phyloP scores from a whole-genome alignment of 2,329 filamentous ascomycete species.

The Tricladium varicosporioides region DNA sequence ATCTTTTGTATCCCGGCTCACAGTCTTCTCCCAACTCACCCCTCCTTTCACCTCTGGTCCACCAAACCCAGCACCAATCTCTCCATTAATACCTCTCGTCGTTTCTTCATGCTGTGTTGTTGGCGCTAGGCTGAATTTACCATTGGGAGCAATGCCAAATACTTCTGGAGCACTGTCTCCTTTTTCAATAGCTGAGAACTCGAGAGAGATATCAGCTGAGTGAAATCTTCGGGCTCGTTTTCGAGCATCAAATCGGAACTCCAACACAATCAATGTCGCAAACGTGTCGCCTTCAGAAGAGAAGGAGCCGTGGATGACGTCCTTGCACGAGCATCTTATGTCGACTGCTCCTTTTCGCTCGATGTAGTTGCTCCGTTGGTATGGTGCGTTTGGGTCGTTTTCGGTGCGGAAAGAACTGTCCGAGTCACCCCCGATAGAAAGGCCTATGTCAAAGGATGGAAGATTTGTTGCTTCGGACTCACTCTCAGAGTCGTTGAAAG shows the following conservation, averaged over 20 bases:
- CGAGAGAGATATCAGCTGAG: slow-evolving; percentile 23
- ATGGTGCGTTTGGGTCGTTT: background rate
- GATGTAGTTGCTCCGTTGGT: slow-evolving; percentile 23
- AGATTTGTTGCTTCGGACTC: background rate
- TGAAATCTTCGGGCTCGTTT: slow-evolving; percentile 26
- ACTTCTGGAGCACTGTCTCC: slow-evolving; percentile 13
- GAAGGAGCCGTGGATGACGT: slow-evolving; percentile 29
- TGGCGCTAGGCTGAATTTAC: no score
- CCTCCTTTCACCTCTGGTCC: no score
- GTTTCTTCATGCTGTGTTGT: no score
- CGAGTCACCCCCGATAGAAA: slow-evolving; percentile 1
- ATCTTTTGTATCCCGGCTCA: no score
- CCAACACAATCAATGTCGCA: slow-evolving; percentile 28
- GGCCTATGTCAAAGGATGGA: slow-evolving; percentile 6
- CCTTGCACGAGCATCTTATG: slow-evolving; percentile 27
- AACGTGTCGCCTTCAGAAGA: slow-evolving; percentile 19
- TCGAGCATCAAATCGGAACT: slow-evolving; percentile 29
- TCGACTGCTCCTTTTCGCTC: slow-evolving; percentile 29
- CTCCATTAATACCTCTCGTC: no score
- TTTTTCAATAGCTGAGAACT: slow-evolving; percentile 16
- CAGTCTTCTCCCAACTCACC: no score
- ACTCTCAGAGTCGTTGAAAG: background rate
- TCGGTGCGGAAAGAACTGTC: slow-evolving; percentile 7
- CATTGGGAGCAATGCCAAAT: no score
- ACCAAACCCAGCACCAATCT: no score